Evolutionary conservation across 169 alveolate species (phyloP), one percentile per base, ranked within the genome.

Genomic region (Eimeria sp.): DNA sequence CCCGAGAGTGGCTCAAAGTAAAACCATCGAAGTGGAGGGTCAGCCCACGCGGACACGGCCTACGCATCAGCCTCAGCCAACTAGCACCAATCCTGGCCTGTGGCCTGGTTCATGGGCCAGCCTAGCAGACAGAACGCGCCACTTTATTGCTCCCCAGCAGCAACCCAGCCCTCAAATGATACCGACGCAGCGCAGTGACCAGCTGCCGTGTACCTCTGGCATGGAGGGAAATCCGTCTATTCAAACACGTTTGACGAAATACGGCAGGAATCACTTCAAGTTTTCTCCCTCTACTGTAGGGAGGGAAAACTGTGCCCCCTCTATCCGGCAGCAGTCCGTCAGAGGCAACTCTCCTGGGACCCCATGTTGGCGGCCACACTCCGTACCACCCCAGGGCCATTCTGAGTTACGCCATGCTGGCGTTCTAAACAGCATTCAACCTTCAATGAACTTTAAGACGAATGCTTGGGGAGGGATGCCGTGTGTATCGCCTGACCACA

Each of bases 331-430:
- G 3, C 90, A 40, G 37, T 25, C 77, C 4, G 77, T 60, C 72
- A 56, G 60, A 58, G 90, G 77, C 56, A 83, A 58, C 77, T 83
- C 90, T 11, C 90, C 90, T 52, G 56, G 76, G 46, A 23, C 66
- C 52, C 74, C 14, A 10, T n/a, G 64, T 18, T 87, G 93, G 93
- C 49, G 93, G 49, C 93, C 93, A 30, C 82, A 60, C 82, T 87
- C 93, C 66, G 78, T 87, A 64, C 82, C 93, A 62, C 82, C 93
- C 62, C 93, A 87, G 83, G n/a, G 80, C 52, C 76, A n/a, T 40
- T 14, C 37, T 40, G 68, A 43, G n/a, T 23, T 37, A 16, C 72
- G 90, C 58, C 76, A 33, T n/a, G 77, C 76, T 18, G 90, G 90
- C 43, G 43, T 20, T 16, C 52, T 71, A 11, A 54, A 27, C 56